These are phyloP conservation scores for Exophiala oligosperma DNA, from an alignment of 2,329 filamentous ascomycete species.

Conservation along the genomic window DNA sequence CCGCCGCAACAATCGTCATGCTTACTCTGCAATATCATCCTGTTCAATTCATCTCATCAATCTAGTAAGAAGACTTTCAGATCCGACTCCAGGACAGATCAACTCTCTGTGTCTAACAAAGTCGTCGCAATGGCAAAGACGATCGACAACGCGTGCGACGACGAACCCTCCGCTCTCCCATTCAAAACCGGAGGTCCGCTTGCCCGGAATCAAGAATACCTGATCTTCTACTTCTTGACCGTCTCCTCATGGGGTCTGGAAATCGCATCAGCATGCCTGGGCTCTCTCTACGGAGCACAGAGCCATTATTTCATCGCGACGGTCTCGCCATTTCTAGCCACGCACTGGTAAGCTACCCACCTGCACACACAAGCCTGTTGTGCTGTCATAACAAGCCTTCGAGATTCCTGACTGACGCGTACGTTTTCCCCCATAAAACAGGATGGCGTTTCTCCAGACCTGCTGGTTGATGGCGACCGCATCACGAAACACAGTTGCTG, in stretches of 20 bases:
- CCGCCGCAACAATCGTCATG: background rate
- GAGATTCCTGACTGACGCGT: background rate
- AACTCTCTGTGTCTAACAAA: background rate
- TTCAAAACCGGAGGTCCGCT: slow-evolving; percentile 19
- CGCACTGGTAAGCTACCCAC: slow-evolving; percentile 12
- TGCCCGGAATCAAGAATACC: slow-evolving; percentile 17
- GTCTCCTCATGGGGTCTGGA: slow-evolving; percentile 17
- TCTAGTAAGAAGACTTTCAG: no score
- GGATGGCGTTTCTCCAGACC: slow-evolving; percentile 21
- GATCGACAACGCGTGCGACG: slow-evolving; percentile 14
- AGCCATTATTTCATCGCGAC: slow-evolving; percentile 22
- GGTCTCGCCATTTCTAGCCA: slow-evolving; percentile 14
- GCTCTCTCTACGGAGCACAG: slow-evolving; percentile 20
- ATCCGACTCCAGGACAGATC: background rate
- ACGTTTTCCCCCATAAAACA: background rate
- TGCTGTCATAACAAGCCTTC: no score
- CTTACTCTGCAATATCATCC: background rate
- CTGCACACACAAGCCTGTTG: background rate
- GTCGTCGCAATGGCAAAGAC: slow-evolving; percentile 12
- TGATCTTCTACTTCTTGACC: slow-evolving; percentile 21
- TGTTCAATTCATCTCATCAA: no score
- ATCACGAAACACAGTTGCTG: slow-evolving; percentile 10
- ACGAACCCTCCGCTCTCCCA: slow-evolving; percentile 16
- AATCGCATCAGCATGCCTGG: slow-evolving; percentile 18
- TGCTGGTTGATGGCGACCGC: slow-evolving; percentile 22